Percentiles rank a stretch among this genome's conserved stretches.
Conservation (phyloP, 495 filamentous ascomycete genomes). For the Aeminium ludgeri region DNA sequence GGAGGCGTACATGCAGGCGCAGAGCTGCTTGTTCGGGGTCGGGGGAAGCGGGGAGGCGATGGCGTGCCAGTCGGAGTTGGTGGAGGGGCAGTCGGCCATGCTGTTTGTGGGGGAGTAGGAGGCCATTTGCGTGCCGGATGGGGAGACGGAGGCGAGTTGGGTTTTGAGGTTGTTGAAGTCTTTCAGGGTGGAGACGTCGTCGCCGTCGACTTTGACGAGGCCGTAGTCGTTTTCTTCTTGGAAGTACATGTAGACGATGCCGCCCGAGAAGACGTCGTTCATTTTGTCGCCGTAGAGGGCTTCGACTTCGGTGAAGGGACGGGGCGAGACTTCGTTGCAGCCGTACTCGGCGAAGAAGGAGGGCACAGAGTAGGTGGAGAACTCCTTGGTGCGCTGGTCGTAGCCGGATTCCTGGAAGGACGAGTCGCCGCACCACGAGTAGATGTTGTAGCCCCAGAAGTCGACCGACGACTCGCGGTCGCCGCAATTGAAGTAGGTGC, state of each 20-base stretch:
- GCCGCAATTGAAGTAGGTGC: conserved; percentile 87
- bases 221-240: conserved; percentile 80
- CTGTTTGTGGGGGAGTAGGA: conserved; percentile 68
- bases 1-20: conserved; percentile 61
- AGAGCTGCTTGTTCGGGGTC: conserved; percentile 54
- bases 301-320: conserved; percentile 71
- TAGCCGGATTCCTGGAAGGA: conserved; percentile 59
- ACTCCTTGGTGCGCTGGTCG: conserved; percentile 62
- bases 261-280: conserved; percentile 74
- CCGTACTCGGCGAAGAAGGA: conserved; percentile 98
- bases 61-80: conserved; percentile 50
- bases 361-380: conserved; percentile 71
- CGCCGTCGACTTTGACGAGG: conserved; percentile 48
- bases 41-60: conserved; percentile 52
- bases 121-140: conserved; percentile 43
- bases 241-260: conserved; percentile 97
- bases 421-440: conserved; percentile 88
- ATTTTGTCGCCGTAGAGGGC: conserved; percentile 69
- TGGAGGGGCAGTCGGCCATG: conserved; percentile 51
- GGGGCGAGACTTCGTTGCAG: conserved; percentile 63
- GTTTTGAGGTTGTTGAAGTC: conserved; percentile 63
- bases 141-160: conserved; percentile 51
- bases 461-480: conserved; percentile 50
- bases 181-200: conserved; percentile 39
- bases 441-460: conserved; percentile 99